These are phyloP conservation scores for Ceratobasidium sp. DNA, from an alignment of 1,284 basidiomycete species.

Conservation along the genomic window DNA sequence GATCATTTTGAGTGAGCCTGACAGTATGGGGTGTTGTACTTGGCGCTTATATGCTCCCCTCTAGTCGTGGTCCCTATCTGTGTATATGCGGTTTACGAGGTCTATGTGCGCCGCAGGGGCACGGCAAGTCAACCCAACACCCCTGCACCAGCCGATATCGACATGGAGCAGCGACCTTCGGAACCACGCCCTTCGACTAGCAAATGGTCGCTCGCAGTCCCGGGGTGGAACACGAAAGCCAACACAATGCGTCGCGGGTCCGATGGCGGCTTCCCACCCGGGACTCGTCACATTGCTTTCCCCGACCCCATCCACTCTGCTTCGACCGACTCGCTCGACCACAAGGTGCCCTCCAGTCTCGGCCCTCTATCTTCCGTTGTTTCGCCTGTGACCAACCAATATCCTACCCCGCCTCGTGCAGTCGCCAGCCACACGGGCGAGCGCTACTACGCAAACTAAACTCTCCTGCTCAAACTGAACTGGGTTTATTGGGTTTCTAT, in stretches of 20 bases:
- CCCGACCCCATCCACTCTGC: slow-evolving; percentile 11
- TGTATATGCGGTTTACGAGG: neutral
- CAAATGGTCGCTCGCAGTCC: slow-evolving; percentile 26
- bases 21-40: neutral
- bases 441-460: neutral
- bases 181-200: slow-evolving; percentile 14
- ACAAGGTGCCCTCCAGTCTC: slow-evolving; percentile 4
- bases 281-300: slow-evolving; percentile 21
- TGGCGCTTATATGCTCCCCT: neutral
- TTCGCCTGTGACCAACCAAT: slow-evolving; percentile 7
- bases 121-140: neutral
- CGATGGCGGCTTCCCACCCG: slow-evolving; percentile 33
- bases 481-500: neutral
- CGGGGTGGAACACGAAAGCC: neutral
- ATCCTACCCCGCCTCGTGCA: slow-evolving; percentile 22
- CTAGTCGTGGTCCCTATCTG: slow-evolving; percentile 7
- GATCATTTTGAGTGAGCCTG: slow-evolving; percentile 11
- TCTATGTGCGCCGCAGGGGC: neutral
- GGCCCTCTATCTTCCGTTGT: slow-evolving; percentile 6
- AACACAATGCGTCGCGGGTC: slow-evolving; percentile 16
- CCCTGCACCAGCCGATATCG: neutral
- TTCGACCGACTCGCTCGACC: slow-evolving; percentile 17
- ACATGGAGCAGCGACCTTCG: slow-evolving; percentile 9
- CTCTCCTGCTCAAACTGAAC: neutral
- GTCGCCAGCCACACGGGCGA: slow-evolving; percentile 10